Evolutionary conservation across 148 eudicot genomes (phyloP).

Genomic region (Vaccinium darrowii): DNA sequence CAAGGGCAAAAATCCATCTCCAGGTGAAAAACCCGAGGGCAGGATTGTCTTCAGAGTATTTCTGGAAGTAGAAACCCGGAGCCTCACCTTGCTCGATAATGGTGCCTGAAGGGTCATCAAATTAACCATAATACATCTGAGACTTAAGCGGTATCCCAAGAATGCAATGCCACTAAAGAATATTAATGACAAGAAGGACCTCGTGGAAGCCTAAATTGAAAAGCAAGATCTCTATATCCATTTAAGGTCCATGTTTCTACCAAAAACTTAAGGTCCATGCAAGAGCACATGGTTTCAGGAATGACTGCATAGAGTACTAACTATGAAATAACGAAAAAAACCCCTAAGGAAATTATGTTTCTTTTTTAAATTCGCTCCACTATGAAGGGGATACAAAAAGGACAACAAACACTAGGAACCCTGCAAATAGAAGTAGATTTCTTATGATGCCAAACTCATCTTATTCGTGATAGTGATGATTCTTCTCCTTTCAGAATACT

Average conservation of each 20-base stretch:
- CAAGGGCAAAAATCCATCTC: conserved; percentile 84
- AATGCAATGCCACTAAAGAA: neutral
- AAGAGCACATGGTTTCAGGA: neutral
- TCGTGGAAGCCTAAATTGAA: neutral
- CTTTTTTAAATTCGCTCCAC: neutral
- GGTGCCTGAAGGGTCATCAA: conserved; percentile 56
- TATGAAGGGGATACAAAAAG: neutral
- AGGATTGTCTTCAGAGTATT: conserved; percentile 88
- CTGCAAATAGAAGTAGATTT: neutral
- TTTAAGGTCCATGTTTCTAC: neutral
- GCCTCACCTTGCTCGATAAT: conserved; percentile 84
- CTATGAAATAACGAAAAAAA: neutral
- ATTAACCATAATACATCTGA: neutral
- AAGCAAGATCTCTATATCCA: neutral
- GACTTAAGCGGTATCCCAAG: neutral
- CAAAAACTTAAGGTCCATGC: neutral
- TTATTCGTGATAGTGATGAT: neutral
- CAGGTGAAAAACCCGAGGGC: conserved; percentile 79
- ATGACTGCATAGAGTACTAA: neutral
- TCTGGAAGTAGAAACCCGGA: conserved; percentile 78
- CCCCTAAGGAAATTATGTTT: neutral
- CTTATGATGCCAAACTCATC: neutral
- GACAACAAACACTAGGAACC: neutral
- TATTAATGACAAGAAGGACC: neutral
- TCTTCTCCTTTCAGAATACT: neutral